Evolutionary conservation across 495 filamentous ascomycete genomes (phyloP).

Genomic region (Tuber borchii): DNA sequence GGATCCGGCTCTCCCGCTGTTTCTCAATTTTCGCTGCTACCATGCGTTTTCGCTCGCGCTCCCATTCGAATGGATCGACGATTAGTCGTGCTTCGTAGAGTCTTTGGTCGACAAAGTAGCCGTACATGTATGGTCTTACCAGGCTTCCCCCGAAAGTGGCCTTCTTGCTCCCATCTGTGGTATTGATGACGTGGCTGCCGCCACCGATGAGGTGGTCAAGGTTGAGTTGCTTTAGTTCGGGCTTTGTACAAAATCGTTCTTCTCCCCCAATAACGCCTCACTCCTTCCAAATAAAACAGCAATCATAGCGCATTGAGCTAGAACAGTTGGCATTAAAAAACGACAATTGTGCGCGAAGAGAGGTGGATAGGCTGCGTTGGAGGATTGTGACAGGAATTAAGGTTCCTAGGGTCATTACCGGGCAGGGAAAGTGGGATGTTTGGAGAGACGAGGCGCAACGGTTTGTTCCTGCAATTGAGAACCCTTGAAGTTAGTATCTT

Average conservation of each 20-base stretch:
- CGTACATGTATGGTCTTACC: slow-evolving; percentile 93
- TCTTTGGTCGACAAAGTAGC: slow-evolving; percentile 88
- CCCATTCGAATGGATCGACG: slow-evolving; percentile 83
- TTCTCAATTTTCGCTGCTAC: slow-evolving; percentile 90
- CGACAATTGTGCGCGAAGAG: slow-evolving; percentile 57
- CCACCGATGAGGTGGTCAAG: slow-evolving; percentile 74
- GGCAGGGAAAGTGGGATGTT: slow-evolving; percentile 86
- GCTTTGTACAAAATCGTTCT: too few relatives aligned
- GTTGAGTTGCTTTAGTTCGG: slow-evolving; percentile 72
- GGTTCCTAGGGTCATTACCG: slow-evolving; percentile 70
- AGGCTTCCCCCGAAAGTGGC: slow-evolving; percentile 49
- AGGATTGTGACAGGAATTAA: slow-evolving; percentile 73
- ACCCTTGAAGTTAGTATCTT: too few relatives aligned
- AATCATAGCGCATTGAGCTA: too few relatives aligned
- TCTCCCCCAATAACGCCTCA: too few relatives aligned
- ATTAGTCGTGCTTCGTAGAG: slow-evolving; percentile 90
- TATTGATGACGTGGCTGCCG: slow-evolving; percentile 31
- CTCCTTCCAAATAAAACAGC: too few relatives aligned
- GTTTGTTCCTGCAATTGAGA: too few relatives aligned
- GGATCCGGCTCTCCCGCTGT: slow-evolving; percentile 82
- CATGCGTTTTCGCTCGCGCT: slow-evolving; percentile 78
- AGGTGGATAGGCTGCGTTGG: slow-evolving; percentile 60
- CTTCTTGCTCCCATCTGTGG: slow-evolving; percentile 52
- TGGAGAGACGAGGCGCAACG: slow-evolving; percentile 92
- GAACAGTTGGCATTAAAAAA: slow-evolving; percentile 63